phyloP scores from a whole-genome alignment of 2,329 filamentous ascomycete genomes.

The Pseudogymnoascus sp. region DNA sequence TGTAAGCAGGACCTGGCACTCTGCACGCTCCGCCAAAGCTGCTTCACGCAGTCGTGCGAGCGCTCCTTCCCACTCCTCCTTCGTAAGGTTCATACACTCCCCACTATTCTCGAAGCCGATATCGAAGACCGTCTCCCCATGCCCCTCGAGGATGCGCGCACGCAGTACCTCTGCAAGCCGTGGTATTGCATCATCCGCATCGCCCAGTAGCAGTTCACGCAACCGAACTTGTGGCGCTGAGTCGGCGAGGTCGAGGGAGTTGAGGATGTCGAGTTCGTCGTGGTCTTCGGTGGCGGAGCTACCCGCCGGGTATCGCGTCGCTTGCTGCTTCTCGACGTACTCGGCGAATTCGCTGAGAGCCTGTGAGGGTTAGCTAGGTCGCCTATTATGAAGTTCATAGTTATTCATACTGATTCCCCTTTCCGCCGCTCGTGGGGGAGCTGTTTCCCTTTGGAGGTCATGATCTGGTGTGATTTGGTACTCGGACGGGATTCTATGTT shows the following conservation, averaged over 20 bases:
- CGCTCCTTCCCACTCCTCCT: conserved; percentile 68
- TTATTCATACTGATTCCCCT: conserved; percentile 65
- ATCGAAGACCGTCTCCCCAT: conserved; percentile 86
- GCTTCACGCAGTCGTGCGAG: conserved; percentile 57
- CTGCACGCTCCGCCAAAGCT: conserved; percentile 57
- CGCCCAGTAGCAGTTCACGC: conserved; percentile 66
- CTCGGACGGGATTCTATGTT: neutral
- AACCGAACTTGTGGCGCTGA: conserved; percentile 58
- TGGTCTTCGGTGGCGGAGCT: conserved; percentile 51
- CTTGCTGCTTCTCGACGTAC: conserved; percentile 92
- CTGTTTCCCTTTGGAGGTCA: conserved; percentile 40
- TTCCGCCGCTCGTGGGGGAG: conserved; percentile 72
- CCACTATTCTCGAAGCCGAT: conserved; percentile 85
- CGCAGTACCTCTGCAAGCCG: conserved; percentile 60
- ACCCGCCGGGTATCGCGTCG: conserved; percentile 51
- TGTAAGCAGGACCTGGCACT: conserved; percentile 79
- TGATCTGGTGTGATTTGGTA: neutral
- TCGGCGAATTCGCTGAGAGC: conserved; percentile 95
- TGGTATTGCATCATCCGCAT: conserved; percentile 51
- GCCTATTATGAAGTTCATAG: neutral
- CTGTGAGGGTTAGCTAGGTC: conserved; percentile 27
- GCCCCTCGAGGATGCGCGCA: conserved; percentile 68
- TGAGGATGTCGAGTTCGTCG: conserved; percentile 84
- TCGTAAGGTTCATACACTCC: conserved; percentile 70
- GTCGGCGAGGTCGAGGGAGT: conserved; percentile 68